Percentiles rank a stretch among this genome's conserved stretches.
These are phyloP conservation scores for Dryas alaskensis DNA, from an alignment of 306 rosid genomes.

Conservation along the genomic window DNA sequence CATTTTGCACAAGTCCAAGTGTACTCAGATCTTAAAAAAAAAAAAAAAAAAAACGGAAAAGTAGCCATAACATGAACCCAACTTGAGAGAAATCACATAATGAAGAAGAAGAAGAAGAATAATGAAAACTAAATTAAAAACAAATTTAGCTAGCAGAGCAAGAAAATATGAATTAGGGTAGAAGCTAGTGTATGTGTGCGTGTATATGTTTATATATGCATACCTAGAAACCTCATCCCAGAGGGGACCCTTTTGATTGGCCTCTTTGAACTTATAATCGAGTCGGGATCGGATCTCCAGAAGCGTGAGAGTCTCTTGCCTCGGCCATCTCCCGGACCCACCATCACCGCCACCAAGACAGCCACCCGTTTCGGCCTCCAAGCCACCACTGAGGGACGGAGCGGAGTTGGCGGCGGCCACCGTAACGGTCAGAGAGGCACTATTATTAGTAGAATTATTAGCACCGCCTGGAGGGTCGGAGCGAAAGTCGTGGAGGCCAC, in stretches of 20 bases:
- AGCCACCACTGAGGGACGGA: conserved; percentile 45
- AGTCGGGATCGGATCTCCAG: conserved; percentile 96
- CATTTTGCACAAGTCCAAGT: conserved; percentile 5
- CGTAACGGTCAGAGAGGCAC: conserved; percentile 12
- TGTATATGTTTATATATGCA: neutral
- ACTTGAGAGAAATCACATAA: neutral
- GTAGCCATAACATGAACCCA: neutral
- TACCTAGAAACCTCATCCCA: conserved; percentile 99
- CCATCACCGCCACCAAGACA: conserved; percentile 51
- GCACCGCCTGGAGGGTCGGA: conserved; percentile 37
- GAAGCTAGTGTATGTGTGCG: neutral
- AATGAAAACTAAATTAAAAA: neutral
- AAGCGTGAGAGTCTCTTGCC: conserved; percentile 96
- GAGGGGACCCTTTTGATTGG: conserved; percentile 92
- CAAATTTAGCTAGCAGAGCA: neutral
- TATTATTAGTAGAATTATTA: conserved; percentile 7
- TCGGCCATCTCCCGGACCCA: conserved; percentile 81
- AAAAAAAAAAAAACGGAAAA: neutral
- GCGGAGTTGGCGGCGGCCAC: conserved; percentile 19
- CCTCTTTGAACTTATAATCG: conserved; percentile 91
- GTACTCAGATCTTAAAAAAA: neutral
- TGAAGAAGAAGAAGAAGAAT: neutral
- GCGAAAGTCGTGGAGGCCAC: conserved; percentile 40
- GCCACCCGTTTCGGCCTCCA: conserved; percentile 51
- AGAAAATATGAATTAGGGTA: neutral